phyloP scores from a whole-genome alignment of 2,329 filamentous ascomycete genomes.

The Rugonectria rugulosa region DNA sequence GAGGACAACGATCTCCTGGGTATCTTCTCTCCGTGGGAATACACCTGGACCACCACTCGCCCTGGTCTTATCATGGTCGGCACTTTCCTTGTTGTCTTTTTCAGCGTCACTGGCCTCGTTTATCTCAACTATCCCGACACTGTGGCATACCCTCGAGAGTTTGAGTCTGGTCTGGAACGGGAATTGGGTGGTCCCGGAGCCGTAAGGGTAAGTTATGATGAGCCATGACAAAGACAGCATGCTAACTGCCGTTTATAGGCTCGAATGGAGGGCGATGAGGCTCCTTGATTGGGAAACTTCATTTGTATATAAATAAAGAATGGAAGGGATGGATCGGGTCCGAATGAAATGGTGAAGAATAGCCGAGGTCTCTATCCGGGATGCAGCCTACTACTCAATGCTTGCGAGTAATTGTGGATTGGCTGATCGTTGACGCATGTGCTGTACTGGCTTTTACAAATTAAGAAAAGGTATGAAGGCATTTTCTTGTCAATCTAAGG shows the following conservation, averaged over 20 bases:
- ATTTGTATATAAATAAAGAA: slow-evolving; percentile 48
- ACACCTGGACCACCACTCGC: slow-evolving; percentile 79
- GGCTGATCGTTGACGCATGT: background rate
- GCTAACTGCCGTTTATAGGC: slow-evolving; percentile 51
- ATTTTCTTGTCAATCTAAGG: too few relatives aligned
- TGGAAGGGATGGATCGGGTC: slow-evolving; percentile 32
- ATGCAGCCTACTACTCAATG: background rate
- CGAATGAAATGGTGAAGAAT: slow-evolving; percentile 9
- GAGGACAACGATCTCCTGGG: slow-evolving; percentile 95
- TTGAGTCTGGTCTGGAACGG: slow-evolving; percentile 74
- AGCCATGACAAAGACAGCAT: background rate
- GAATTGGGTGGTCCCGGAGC: slow-evolving; percentile 78
- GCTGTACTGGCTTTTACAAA: background rate
- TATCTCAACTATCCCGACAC: slow-evolving; percentile 76
- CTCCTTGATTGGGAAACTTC: slow-evolving; percentile 50
- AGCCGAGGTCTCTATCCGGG: slow-evolving; percentile 3
- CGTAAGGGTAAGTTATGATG: slow-evolving; percentile 64
- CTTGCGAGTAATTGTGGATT: background rate
- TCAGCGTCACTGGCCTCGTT: slow-evolving; percentile 73
- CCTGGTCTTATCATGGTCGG: slow-evolving; percentile 75
- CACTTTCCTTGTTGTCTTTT: slow-evolving; percentile 68
- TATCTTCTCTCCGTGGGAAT: slow-evolving; percentile 87
- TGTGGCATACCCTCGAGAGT: slow-evolving; percentile 73
- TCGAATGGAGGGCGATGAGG: slow-evolving; percentile 62
- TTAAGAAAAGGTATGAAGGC: background rate